Percentiles rank a stretch among this genome's conserved stretches.
phyloP scores from a whole-genome alignment of 371 early-diverging fungal species.

The Mortierella sp. region DNA sequence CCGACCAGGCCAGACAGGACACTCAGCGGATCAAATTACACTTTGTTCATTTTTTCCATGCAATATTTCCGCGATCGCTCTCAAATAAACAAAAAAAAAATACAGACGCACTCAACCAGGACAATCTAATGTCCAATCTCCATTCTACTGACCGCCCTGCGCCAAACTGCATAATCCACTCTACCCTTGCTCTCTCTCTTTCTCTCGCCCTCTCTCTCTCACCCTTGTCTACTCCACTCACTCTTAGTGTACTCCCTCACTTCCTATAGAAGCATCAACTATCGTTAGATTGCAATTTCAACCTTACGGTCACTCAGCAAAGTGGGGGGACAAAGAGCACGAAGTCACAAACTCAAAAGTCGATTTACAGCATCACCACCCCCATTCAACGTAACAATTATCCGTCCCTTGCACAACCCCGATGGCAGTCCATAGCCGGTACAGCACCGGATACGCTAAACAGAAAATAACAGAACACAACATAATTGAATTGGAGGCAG shows the following conservation, averaged over 20 bases:
- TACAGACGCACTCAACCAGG: background rate
- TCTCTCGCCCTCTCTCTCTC: background rate
- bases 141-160: background rate
- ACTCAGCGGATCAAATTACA: too few relatives aligned
- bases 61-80: slow-evolving; percentile 11
- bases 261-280: background rate
- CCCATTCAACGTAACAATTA: background rate
- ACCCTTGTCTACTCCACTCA: background rate
- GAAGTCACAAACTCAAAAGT: background rate
- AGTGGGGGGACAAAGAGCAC: background rate
- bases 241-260: too few relatives aligned
- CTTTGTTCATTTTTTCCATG: background rate
- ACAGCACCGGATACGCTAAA: too few relatives aligned
- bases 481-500: too few relatives aligned
- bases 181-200: too few relatives aligned
- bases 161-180: slow-evolving; percentile 10
- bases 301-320: background rate
- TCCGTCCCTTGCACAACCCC: too few relatives aligned
- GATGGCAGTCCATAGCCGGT: too few relatives aligned
- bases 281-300: slow-evolving; percentile 12
- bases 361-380: background rate
- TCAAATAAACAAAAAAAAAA: background rate
- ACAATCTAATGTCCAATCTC: background rate
- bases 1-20: too few relatives aligned
- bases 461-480: too few relatives aligned